phyloP scores from a whole-genome alignment of 208 protist genomes.

The Trypanosoma rangeli region DNA sequence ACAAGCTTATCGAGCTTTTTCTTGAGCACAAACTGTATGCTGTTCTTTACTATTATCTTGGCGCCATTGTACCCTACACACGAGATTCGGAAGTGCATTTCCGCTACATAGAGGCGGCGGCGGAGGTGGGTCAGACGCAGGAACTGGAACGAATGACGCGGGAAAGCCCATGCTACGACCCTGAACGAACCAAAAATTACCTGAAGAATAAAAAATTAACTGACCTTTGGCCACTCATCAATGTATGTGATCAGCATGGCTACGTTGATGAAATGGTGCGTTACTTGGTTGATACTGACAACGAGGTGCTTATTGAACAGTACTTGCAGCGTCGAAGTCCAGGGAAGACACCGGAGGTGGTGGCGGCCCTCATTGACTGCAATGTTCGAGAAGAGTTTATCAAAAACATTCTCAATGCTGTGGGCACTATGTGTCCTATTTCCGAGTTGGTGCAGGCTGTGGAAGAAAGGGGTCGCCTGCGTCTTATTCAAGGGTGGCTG shows the following conservation, averaged over 20 bases:
- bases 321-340: constrained; percentile 97
- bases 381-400: constrained; percentile 98
- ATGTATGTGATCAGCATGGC: constrained; percentile 99
- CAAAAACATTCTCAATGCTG: constrained; percentile 92
- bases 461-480: constrained; percentile 92
- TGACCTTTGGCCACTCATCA: constrained; percentile 99
- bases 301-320: constrained; percentile 97
- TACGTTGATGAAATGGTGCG: constrained; percentile 98
- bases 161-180: constrained; percentile 97
- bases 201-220: constrained; percentile 98
- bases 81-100: constrained; percentile 98
- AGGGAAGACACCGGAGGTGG: constrained; percentile 96
- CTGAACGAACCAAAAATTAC: constrained; percentile 98
- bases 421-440: constrained; percentile 96
- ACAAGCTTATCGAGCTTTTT: constrained; percentile 96
- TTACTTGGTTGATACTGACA: constrained; percentile 97
- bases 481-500: constrained; percentile 98
- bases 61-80: constrained; percentile 95
- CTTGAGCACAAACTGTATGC: constrained; percentile 96
- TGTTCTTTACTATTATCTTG: constrained; percentile 97
- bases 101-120: constrained; percentile 99
- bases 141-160: constrained; percentile 99
- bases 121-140: constrained; percentile 96
- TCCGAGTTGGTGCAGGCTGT: constrained; percentile 83
- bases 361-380: constrained; percentile 98